Evolutionary conservation across 352 stramenopile genomes (phyloP), one percentile per base, ranked within the genome.

Genomic region (Phytopythium mirpurense): DNA sequence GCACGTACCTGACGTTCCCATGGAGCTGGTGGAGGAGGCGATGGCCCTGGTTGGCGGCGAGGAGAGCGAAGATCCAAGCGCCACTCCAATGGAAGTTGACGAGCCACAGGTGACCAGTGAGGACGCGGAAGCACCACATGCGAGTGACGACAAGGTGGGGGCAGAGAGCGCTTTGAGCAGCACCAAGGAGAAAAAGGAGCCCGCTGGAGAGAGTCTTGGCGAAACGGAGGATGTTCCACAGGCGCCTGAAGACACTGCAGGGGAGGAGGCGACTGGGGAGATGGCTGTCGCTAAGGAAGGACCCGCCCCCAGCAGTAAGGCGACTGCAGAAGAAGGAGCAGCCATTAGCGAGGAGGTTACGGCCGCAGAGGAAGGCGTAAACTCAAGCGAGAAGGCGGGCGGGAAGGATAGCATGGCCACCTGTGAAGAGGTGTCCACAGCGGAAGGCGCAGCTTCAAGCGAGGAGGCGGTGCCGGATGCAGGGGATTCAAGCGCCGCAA

Each of bases 211-310:
- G n/a, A n/a, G n/a, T n/a, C n/a, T n/a, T n/a, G n/a, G n/a, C n/a
- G n/a, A n/a, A n/a, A n/a, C n/a, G n/a, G n/a, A n/a, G n/a, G n/a
- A n/a, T n/a, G n/a, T n/a, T n/a, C n/a, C n/a, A n/a, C n/a, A n/a
- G 24, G 24, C 14, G 6, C 14, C 23, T 21, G 42, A 21, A 14
- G 42, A 6, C 1, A n/a, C 51, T 26, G 29, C n/a, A 32, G 38
- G 56, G 16, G 34, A n/a, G 16, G 54, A 44, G 14, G 5, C 18
- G 27, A 58, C 46, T 43, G 46, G 27, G 2, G 38, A 60, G 40
- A 49, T 24, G 23, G 24, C 24, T 21, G 27, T 21, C 1, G 26
- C 24, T 11, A 26, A 26, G 15, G 26, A 36, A 36, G 46, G 56
- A n/a, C n/a, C n/a, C n/a, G n/a, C n/a, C n/a, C n/a, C n/a, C n/a